Base-by-base conservation (phyloP, 2,329 filamentous ascomycete species). In the Fusarium subglutinans region DNA sequence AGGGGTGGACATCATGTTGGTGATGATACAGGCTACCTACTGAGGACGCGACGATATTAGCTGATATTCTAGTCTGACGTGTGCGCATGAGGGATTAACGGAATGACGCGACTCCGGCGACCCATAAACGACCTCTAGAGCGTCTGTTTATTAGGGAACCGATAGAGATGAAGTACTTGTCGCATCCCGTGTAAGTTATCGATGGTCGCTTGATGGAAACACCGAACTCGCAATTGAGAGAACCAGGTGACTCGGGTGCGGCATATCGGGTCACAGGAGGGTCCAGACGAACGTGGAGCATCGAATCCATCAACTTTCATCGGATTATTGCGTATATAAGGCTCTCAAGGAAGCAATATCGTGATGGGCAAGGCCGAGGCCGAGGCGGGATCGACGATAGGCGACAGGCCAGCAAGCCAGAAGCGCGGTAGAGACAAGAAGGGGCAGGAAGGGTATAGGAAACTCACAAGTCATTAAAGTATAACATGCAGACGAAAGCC, bases 1-100 rank as follows among this genome's bases (percentile, higher is more conserved):
- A 80, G 90, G 88, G 84, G 87, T 87, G 85, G 89, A 90, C 86
- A 92, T 90, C 81, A 86, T 88, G 85, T 87, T 87, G 83, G 87
- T 86, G 85, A 89, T 88, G 84, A 87, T 85, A 86, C 88, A 87
- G 81, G 87, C 88, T 90, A 87, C 87, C 78, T 81, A 79, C 81
- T 83, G 69, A 63, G 76, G 76, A 80, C 79, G 75, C 78, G 78
- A 77, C 74, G 73, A 81, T 77, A 78, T 83, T 80, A 84, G 83
- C 78, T 81, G 56, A 63, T 62, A 43, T 66, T 64, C 62, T 54
- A 50, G 47, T 26, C 63, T 59, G 51, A 73, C 63, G 56, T 50
- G 72, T 74, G 47, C 57, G 54, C 40, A 48, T 74, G 72, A 66
- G 65, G 66, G 58, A 78, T 77, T 69, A 74, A 64, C 51, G 62